Evolutionary conservation across 2,329 filamentous ascomycete species (phyloP).

Genomic region (Beauveria caledonica): DNA sequence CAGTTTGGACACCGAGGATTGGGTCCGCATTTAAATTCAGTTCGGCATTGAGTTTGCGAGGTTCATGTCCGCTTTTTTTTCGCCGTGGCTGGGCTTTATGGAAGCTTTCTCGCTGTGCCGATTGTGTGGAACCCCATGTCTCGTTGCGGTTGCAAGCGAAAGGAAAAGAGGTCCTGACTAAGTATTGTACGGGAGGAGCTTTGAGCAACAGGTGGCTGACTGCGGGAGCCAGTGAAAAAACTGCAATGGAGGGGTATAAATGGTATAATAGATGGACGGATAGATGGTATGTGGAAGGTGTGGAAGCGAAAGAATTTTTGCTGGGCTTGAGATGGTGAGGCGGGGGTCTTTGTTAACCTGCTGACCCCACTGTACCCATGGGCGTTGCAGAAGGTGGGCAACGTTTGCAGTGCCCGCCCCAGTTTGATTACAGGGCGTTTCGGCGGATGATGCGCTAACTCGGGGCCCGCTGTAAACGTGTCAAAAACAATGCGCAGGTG

Average conservation of each 20-base stretch:
- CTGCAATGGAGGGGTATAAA: background rate
- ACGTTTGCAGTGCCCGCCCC: background rate
- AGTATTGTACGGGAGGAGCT: background rate
- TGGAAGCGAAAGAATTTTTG: no score
- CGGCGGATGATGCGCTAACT: background rate
- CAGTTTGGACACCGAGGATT: conserved; percentile 6
- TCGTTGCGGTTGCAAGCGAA: background rate
- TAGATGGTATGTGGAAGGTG: background rate
- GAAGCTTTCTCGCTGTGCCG: conserved; percentile 3
- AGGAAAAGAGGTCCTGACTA: conserved; percentile 4
- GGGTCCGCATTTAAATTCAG: conserved; percentile 5
- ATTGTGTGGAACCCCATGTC: conserved; percentile 5
- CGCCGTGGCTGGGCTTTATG: background rate
- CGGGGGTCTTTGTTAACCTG: no score
- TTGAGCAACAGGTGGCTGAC: background rate
- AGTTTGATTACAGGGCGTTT: background rate
- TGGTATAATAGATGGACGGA: background rate
- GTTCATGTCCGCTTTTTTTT: conserved; percentile 1
- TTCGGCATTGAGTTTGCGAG: conserved; percentile 6
- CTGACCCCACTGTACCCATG: background rate
- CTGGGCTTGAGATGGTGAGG: no score
- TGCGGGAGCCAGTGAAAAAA: no score
- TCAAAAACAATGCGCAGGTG: no score
- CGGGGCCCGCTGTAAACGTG: background rate
- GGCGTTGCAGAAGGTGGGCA: background rate